Conservation (phyloP, 192 early-diverging fungal species). For the Coemansia sp. region DNA sequence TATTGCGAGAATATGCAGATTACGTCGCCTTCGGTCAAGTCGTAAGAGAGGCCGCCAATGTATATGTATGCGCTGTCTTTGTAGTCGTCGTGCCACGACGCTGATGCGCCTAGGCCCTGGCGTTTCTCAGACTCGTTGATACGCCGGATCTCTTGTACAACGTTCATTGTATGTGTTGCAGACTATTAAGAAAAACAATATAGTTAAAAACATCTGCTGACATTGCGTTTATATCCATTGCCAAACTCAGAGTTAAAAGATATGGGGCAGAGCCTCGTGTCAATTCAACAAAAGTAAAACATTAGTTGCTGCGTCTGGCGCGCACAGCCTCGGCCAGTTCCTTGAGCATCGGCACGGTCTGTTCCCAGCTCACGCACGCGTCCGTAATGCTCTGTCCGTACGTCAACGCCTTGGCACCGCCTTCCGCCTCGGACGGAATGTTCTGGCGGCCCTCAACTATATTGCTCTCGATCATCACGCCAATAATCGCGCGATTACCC, state of each 20-base stretch:
- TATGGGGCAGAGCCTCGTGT: neutral
- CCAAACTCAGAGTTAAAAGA: neutral
- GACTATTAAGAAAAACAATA: neutral
- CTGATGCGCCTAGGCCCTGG: slow-evolving; percentile 27
- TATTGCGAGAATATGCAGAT: slow-evolving; percentile 91
- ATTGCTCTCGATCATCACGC: slow-evolving; percentile 96
- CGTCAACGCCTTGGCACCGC: slow-evolving; percentile 63
- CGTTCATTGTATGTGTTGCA: slow-evolving; percentile 54
- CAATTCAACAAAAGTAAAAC: neutral
- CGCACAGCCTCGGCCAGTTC: slow-evolving; percentile 78
- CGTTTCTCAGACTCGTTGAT: slow-evolving; percentile 74
- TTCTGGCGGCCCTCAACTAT: slow-evolving; percentile 86
- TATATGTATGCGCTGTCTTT: slow-evolving; percentile 89
- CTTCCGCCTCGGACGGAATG: slow-evolving; percentile 63
- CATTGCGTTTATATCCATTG: neutral
- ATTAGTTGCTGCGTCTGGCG: slow-evolving; percentile 13
- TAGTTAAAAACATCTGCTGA: neutral
- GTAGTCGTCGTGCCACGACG: slow-evolving; percentile 91
- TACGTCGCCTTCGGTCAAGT: slow-evolving; percentile 91
- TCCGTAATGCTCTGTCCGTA: slow-evolving; percentile 94
- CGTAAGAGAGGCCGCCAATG: slow-evolving; percentile 77
- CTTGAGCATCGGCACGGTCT: slow-evolving; percentile 75
- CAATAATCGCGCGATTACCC: slow-evolving; percentile 66
- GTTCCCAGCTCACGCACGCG: slow-evolving; percentile 86
- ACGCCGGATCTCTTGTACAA: slow-evolving; percentile 80